phyloP scores from a whole-genome alignment of 2,329 filamentous ascomycete genomes.

The Graphilbum ipis-grandicollis region DNA sequence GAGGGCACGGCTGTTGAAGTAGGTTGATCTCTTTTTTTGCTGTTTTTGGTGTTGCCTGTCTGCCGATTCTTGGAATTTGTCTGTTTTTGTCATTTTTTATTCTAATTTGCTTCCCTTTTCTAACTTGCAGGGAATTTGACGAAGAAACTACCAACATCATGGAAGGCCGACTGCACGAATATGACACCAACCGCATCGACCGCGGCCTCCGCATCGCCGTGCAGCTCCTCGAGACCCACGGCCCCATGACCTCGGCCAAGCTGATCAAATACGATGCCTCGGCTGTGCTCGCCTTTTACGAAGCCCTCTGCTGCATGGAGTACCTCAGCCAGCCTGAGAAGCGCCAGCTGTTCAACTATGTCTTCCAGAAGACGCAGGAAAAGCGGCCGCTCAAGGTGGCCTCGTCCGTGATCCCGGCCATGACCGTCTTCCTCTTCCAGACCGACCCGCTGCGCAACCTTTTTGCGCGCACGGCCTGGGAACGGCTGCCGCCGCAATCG shows the following conservation, averaged over 20 bases:
- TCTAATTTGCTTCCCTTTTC: not conserved
- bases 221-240: constrained; percentile 26
- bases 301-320: constrained; percentile 68
- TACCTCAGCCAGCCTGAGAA: constrained; percentile 45
- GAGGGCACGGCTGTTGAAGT: constrained; percentile 45
- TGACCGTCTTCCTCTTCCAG: constrained; percentile 73
- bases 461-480: constrained; percentile 56
- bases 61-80: no score
- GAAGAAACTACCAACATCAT: constrained; percentile 20
- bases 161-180: constrained; percentile 21
- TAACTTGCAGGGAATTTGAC: constrained; percentile 21
- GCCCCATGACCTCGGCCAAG: constrained; percentile 26
- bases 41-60: not conserved
- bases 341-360: constrained; percentile 52
- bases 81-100: not conserved
- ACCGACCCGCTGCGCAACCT: constrained; percentile 41
- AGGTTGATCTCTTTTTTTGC: constrained; percentile 13
- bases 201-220: constrained; percentile 30
- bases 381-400: constrained; percentile 65
- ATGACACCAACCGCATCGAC: constrained; percentile 17
- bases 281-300: constrained; percentile 68
- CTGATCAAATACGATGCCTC: constrained; percentile 31
- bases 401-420: constrained; percentile 57
- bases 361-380: constrained; percentile 65
- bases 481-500: constrained; percentile 39